Evolutionary conservation across 768 basidiomycete genomes (phyloP).

Genomic region (Russula abietina): DNA sequence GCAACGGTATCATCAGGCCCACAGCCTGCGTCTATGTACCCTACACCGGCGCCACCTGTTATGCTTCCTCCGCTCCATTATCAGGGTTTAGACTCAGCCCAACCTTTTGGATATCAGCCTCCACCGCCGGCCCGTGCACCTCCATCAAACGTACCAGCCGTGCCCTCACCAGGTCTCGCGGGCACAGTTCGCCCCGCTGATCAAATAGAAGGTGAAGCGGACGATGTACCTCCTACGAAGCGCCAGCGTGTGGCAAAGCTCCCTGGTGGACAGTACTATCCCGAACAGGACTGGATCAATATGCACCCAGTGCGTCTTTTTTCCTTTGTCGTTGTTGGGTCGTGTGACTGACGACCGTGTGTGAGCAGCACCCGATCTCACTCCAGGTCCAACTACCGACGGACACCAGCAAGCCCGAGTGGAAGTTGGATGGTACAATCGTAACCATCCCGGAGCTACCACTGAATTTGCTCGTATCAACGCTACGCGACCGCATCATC

Average conservation of each 20-base stretch:
- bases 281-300: constrained; percentile 84
- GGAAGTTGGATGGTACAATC: constrained; percentile 80
- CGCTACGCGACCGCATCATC: constrained; percentile 83
- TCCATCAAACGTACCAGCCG: constrained; percentile 57
- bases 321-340: constrained; percentile 8
- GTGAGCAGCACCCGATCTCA: constrained; percentile 70
- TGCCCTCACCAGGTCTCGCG: constrained; percentile 40
- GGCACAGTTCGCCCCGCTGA: constrained; percentile 78
- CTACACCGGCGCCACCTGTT: constrained; percentile 49
- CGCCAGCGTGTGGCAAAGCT: constrained; percentile 81
- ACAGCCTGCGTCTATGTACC: constrained; percentile 74
- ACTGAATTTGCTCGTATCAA: constrained; percentile 77
- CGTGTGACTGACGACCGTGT: neutral
- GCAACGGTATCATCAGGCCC: constrained; percentile 89
- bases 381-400: constrained; percentile 78
- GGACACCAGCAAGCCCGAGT: constrained; percentile 81
- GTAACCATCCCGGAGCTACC: constrained; percentile 79
- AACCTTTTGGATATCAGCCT: constrained; percentile 76
- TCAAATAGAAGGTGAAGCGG: constrained; percentile 64
- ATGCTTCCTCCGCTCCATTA: constrained; percentile 85
- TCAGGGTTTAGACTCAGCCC: constrained; percentile 68
- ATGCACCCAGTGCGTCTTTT: constrained; percentile 68
- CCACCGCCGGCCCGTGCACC: constrained; percentile 36
- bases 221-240: constrained; percentile 77
- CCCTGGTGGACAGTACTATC: constrained; percentile 76